Conservation (phyloP, 2,329 filamentous ascomycete species). For the Spiromastix sp. region DNA sequence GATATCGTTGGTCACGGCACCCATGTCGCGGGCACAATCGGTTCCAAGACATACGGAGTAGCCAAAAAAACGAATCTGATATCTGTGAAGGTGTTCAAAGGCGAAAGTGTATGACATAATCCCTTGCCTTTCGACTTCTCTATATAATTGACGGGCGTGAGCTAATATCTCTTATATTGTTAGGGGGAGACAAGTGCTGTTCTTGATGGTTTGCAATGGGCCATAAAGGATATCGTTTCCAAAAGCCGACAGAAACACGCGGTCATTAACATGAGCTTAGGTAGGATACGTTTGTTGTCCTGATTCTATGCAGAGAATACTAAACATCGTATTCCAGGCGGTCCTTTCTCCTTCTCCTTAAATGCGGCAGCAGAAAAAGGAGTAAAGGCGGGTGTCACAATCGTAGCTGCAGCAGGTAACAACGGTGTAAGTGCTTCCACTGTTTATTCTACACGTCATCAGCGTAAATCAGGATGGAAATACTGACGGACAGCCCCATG, state of each 20-base stretch:
- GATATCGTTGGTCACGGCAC: conserved; percentile 28
- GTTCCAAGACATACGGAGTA: conserved; percentile 24
- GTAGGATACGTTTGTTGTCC: no score
- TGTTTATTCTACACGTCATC: neutral
- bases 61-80: conserved; percentile 28
- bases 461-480: no score
- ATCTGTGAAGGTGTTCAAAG: conserved; percentile 42
- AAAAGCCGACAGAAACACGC: conserved; percentile 20
- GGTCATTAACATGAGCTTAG: conserved; percentile 28
- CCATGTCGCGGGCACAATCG: conserved; percentile 29
- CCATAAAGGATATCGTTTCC: conserved; percentile 20
- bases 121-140: no score
- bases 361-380: conserved; percentile 30
- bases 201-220: conserved; percentile 39
- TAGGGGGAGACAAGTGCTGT: no score
- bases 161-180: no score
- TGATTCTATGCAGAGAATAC: no score
- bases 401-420: conserved; percentile 34
- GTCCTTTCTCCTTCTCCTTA: conserved; percentile 24
- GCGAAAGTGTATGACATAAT: conserved; percentile 36
- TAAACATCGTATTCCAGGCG: no score
- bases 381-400: conserved; percentile 27
- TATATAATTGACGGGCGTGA: no score
- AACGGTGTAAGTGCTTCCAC: conserved; percentile 16
- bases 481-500: neutral